These are phyloP conservation scores for Monilinia fructigena DNA, from an alignment of 2,329 filamentous ascomycete genomes.

Conservation along the genomic window DNA sequence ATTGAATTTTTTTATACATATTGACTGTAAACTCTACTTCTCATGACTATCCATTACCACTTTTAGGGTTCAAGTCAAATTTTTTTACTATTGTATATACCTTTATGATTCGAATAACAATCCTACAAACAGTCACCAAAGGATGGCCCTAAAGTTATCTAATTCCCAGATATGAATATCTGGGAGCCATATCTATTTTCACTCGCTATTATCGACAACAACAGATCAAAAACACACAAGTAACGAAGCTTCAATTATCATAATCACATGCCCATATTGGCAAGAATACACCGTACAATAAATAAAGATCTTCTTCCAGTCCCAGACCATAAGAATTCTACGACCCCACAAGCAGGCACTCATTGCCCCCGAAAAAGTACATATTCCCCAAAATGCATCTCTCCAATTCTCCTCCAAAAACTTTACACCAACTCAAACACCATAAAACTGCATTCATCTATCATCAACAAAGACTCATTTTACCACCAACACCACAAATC, in stretches of 20 bases:
- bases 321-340: background rate
- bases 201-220: background rate
- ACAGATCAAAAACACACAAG: background rate
- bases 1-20: background rate
- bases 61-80: background rate
- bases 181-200: background rate
- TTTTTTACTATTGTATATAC: background rate
- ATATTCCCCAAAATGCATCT: background rate
- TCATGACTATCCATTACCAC: background rate
- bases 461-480: background rate
- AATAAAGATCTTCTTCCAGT: background rate
- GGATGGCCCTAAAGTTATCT: background rate
- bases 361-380: background rate
- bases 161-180: no score
- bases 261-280: no score
- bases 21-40: background rate
- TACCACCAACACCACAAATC: background rate
- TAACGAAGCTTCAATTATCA: no score
- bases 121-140: background rate
- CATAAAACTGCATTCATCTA: background rate
- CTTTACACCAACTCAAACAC: background rate
- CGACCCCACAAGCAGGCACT: background rate
- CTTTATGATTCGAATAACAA: background rate
- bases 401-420: background rate
- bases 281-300: no score